phyloP scores from a whole-genome alignment of 805 yeast genomes.

The Saccharomycodes ludwigii region DNA sequence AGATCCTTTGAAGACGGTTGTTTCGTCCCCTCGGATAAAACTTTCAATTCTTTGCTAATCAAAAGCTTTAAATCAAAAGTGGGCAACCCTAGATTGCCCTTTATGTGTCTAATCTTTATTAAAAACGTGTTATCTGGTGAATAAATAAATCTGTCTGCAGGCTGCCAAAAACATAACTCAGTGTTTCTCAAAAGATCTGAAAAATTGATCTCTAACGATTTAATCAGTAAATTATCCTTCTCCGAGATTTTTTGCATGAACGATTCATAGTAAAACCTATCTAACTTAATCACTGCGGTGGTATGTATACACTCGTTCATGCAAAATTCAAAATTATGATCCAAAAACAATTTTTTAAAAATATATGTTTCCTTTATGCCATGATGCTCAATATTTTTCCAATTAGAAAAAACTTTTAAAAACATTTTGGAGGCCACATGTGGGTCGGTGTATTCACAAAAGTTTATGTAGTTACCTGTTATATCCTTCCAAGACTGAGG shows the following conservation, averaged over 20 bases:
- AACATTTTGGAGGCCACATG: slow-evolving; percentile 42
- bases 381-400: slow-evolving; percentile 90
- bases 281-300: no score
- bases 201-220: no score
- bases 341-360: slow-evolving; percentile 38
- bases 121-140: neutral
- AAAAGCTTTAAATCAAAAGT: no score
- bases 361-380: slow-evolving; percentile 45
- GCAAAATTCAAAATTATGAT: no score
- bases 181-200: no score
- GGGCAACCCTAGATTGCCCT: neutral
- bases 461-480: slow-evolving; percentile 19
- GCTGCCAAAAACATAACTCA: no score
- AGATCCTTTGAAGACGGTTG: neutral
- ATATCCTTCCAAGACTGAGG: slow-evolving; percentile 40
- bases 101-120: neutral
- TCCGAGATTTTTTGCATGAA: no score
- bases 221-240: no score
- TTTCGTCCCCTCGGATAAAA: neutral
- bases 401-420: slow-evolving; percentile 46
- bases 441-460: slow-evolving; percentile 33
- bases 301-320: no score
- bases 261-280: no score
- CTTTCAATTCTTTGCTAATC: neutral
- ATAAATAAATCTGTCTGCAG: no score